Conservation (phyloP, 306 rosid species). For the Inga oerstediana region DNA sequence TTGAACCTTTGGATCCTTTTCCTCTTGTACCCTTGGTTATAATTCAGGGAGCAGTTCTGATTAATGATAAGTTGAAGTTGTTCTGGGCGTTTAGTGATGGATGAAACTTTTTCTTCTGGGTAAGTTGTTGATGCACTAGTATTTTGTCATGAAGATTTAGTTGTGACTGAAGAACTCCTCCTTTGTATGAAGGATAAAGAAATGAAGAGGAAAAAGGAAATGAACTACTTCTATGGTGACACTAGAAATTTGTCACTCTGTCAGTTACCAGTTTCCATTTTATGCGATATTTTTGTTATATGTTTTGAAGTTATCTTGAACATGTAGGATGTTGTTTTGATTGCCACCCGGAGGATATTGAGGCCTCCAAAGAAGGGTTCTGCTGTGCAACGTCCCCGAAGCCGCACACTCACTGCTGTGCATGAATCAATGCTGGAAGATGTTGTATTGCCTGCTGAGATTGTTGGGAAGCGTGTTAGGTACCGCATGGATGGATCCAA, state of each 20-base stretch:
- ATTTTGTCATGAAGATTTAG: not conserved
- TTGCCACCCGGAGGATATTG: slow-evolving; percentile 86
- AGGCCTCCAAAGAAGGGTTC: slow-evolving; percentile 97
- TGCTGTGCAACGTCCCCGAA: slow-evolving; percentile 80
- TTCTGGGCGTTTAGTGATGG: not conserved
- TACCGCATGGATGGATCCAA: slow-evolving; percentile 79
- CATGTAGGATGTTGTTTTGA: slow-evolving; percentile 73
- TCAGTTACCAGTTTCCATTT: not conserved
- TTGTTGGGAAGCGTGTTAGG: slow-evolving; percentile 85
- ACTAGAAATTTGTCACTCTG: too few species aligned
- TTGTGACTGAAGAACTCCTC: not conserved
- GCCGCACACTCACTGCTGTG: slow-evolving; percentile 85
- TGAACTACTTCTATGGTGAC: not conserved
- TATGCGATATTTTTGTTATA: not conserved
- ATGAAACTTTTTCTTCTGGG: not conserved
- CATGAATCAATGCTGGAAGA: slow-evolving; percentile 91
- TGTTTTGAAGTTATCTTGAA: not conserved
- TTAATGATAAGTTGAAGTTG: not conserved
- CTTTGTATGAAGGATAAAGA: not conserved
- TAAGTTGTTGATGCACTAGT: not conserved
- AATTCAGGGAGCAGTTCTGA: not conserved
- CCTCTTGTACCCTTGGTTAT: not conserved
- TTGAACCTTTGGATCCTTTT: not conserved
- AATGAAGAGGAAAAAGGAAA: not conserved
- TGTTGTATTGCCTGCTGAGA: slow-evolving; percentile 86